Evolutionary conservation across 495 filamentous ascomycete genomes (phyloP).

Genomic region (Cudoniella acicularis): DNA sequence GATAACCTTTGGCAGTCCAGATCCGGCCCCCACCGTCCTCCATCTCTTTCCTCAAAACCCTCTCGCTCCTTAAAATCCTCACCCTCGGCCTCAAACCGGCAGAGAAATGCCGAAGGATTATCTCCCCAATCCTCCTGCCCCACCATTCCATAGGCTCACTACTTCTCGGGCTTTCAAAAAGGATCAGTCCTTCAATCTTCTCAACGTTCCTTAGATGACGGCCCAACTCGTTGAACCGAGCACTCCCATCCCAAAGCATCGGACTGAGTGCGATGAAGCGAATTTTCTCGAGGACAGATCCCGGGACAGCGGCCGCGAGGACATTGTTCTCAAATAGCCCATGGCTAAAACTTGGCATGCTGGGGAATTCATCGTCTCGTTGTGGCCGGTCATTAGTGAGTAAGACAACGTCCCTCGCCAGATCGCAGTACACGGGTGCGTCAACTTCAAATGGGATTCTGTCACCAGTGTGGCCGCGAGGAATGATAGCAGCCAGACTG

Average conservation of each 20-base stretch:
- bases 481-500: neutral
- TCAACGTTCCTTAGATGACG: neutral
- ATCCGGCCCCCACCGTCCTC: no score
- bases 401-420: neutral
- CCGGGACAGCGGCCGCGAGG: neutral
- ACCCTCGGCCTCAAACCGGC: neutral
- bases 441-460: neutral
- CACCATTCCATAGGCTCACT: neutral
- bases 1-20: no score
- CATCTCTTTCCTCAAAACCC: neutral
- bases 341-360: neutral
- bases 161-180: neutral
- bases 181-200: neutral
- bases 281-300: neutral
- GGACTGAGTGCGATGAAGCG: neutral
- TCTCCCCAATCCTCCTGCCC: neutral
- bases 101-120: neutral
- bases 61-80: neutral
- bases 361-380: neutral
- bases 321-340: neutral
- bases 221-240: neutral
- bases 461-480: neutral
- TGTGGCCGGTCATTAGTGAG: neutral
- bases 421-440: neutral
- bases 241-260: neutral